These are phyloP conservation scores for Kitagawia praeruptora DNA, from an alignment of 129 eudicot genomes.

Conservation along the genomic window DNA sequence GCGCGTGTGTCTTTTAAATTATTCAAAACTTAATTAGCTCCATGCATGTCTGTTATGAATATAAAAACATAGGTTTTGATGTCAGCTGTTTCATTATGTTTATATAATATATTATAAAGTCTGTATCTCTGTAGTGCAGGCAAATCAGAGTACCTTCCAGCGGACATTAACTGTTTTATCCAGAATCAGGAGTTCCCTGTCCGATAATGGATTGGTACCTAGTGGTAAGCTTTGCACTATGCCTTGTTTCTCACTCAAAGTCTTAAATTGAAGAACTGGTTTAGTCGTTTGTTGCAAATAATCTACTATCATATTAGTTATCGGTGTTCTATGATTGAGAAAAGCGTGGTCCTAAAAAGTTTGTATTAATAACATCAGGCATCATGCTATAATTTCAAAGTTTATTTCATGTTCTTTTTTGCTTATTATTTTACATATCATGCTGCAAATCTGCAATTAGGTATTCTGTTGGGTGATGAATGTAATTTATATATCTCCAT, in stretches of 20 bases:
- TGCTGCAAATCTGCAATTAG: too few species aligned
- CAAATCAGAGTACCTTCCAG: constrained; percentile 66
- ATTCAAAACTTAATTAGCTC: neutral
- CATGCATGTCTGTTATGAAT: neutral
- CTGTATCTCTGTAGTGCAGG: constrained; percentile 27
- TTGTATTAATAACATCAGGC: neutral
- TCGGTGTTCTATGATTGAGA: neutral
- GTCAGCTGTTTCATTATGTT: neutral
- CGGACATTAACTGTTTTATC: constrained; percentile 79
- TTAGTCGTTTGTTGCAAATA: neutral
- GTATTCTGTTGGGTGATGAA: too few species aligned
- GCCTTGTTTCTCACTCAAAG: neutral
- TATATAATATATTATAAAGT: neutral
- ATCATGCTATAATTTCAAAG: neutral
- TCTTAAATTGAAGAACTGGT: neutral
- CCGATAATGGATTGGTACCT: constrained; percentile 32
- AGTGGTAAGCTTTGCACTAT: constrained; percentile 31
- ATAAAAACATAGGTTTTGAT: neutral
- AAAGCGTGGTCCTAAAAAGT: neutral
- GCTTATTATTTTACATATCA: neutral
- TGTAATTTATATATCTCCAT: too few species aligned
- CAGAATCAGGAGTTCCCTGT: constrained; percentile 46
- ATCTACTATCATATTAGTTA: neutral
- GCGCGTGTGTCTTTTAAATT: neutral
- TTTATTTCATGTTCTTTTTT: too few species aligned